A percentile compares a stretch with the other conserved stretches of the same genome.
Evolutionary conservation across 179 eudicot species (phyloP).

Genomic region (Vitellaria paradoxa): DNA sequence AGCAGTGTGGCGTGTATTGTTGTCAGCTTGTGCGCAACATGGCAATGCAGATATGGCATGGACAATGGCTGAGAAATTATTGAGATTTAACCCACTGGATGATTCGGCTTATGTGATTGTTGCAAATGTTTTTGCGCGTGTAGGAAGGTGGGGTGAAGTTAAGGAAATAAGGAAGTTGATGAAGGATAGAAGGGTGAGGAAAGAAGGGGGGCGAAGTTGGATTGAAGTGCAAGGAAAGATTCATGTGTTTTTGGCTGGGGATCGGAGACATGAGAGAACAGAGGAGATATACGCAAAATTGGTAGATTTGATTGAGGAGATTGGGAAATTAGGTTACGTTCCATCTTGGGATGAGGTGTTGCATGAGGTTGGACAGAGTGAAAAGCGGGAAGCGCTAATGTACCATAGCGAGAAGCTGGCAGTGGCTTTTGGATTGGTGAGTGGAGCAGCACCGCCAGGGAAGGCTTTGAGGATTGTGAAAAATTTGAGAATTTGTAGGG

Average conservation of each 20-base stretch:
- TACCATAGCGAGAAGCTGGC: background rate
- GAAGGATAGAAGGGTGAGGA: slow-evolving; percentile 1
- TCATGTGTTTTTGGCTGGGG: background rate
- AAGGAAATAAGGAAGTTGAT: slow-evolving; percentile 1
- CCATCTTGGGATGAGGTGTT: background rate
- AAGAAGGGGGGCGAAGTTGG: background rate
- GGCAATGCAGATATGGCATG: background rate
- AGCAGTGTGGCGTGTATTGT: slow-evolving; percentile 1
- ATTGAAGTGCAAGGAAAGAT: background rate
- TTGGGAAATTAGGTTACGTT: background rate
- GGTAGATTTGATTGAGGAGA: background rate
- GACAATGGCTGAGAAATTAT: background rate
- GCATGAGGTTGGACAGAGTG: background rate
- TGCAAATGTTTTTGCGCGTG: background rate
- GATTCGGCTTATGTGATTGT: slow-evolving; percentile 2
- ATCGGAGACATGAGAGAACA: background rate
- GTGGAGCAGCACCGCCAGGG: background rate
- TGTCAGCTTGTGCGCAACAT: background rate
- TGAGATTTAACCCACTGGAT: background rate
- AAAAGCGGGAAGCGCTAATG: background rate
- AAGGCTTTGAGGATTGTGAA: slow-evolving; percentile 4
- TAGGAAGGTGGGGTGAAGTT: background rate
- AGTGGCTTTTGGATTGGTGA: background rate
- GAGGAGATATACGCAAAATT: background rate
- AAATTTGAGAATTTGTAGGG: slow-evolving; percentile 5